Conservation (phyloP, 345 rosid species). For the Euclidium syriacum region DNA sequence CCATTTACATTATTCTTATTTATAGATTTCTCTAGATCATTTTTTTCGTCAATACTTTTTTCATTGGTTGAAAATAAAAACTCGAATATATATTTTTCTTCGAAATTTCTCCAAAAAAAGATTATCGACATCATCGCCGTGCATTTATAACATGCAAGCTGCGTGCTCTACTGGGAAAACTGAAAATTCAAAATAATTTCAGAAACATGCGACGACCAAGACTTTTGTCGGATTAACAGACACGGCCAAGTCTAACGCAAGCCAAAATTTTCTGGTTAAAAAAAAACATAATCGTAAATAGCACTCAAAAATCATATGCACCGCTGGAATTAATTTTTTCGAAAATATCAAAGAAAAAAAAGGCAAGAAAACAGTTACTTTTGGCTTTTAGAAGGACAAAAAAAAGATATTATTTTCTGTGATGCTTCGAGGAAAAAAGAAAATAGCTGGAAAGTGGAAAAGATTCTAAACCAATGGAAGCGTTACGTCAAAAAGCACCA, state of each 20-base stretch:
- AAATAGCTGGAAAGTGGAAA: constrained; percentile 17
- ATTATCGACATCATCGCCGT: constrained; percentile 3
- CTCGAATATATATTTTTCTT: not conserved
- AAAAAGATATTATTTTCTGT: not conserved
- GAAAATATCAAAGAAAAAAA: not conserved
- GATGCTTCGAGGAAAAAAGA: not conserved
- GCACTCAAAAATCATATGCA: not conserved
- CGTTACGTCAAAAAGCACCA: not conserved
- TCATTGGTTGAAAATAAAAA: too few relatives aligned
- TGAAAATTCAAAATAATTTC: not conserved
- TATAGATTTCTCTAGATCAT: too few relatives aligned
- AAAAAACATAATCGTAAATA: not conserved
- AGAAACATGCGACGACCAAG: constrained; percentile 15
- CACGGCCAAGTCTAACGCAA: not conserved
- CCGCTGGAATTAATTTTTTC: not conserved
- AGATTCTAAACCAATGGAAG: not conserved
- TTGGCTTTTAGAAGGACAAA: not conserved
- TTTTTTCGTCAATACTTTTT: too few relatives aligned
- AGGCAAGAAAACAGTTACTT: not conserved
- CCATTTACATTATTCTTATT: not conserved
- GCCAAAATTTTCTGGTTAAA: not conserved
- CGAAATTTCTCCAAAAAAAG: not conserved
- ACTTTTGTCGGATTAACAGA: constrained; percentile 21
- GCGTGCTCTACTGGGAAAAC: constrained; percentile 8
- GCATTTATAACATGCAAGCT: constrained; percentile 7